Percentiles rank a stretch among this genome's conserved stretches.
Evolutionary conservation across 139 green algal genomes (phyloP).

Genomic region (Micromonas pusilla): DNA sequence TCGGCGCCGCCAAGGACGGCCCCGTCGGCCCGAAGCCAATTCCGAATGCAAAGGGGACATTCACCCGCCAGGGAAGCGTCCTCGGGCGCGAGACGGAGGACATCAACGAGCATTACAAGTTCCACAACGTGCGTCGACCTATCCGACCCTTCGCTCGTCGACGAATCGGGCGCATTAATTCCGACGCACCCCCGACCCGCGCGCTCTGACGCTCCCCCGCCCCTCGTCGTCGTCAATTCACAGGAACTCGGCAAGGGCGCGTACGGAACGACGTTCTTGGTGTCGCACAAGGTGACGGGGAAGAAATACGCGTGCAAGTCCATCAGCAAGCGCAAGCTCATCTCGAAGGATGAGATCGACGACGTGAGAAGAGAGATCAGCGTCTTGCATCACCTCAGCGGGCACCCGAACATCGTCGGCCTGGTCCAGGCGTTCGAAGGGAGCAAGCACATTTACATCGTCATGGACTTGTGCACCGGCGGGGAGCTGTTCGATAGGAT

Average conservation of each 20-base stretch:
- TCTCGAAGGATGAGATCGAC: slow-evolving; percentile 78
- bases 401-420: slow-evolving; percentile 69
- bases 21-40: no score
- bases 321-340: slow-evolving; percentile 90
- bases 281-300: slow-evolving; percentile 49
- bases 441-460: slow-evolving; percentile 43
- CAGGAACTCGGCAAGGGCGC: slow-evolving; percentile 24
- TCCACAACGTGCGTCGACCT: background rate
- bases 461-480: slow-evolving; percentile 86
- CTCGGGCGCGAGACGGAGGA: slow-evolving; percentile 4
- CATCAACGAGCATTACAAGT: slow-evolving; percentile 10
- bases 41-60: no score
- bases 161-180: no score
- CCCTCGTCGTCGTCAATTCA: background rate
- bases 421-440: slow-evolving; percentile 33
- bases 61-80: background rate
- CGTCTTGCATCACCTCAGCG: slow-evolving; percentile 85
- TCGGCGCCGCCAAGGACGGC: no score
- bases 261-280: slow-evolving; percentile 30
- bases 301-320: slow-evolving; percentile 76
- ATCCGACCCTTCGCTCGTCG: background rate
- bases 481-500: slow-evolving; percentile 97
- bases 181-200: no score
- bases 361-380: slow-evolving; percentile 90
- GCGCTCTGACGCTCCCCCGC: background rate